Percentiles rank a stretch among this genome's conserved stretches.
Evolutionary conservation across 2,329 filamentous ascomycete species (phyloP).

Genomic region (Exutisphaerella laricina): DNA sequence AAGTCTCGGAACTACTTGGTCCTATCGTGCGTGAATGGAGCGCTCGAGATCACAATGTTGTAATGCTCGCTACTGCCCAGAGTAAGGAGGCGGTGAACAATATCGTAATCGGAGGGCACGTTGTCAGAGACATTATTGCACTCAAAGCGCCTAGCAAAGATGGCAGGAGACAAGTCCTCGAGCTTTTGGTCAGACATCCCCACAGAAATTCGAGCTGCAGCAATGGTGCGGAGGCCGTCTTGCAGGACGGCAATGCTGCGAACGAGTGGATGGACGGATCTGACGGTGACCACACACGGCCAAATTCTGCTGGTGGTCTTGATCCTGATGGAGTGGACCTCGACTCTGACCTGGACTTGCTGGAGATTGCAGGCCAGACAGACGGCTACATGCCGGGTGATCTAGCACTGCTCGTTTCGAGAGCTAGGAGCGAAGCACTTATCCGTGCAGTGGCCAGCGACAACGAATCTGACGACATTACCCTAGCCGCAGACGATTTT

Average conservation of each 20-base stretch:
- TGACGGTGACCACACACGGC: slow-evolving; percentile 43
- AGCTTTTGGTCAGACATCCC: slow-evolving; percentile 59
- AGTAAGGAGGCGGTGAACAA: slow-evolving; percentile 90
- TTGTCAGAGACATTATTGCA: slow-evolving; percentile 84
- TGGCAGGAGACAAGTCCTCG: slow-evolving; percentile 73
- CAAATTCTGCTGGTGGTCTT: slow-evolving; percentile 39
- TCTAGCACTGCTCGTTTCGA: slow-evolving; percentile 73
- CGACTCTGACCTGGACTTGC: slow-evolving; percentile 74
- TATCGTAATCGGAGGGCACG: slow-evolving; percentile 82
- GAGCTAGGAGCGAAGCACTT: slow-evolving; percentile 85
- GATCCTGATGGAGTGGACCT: slow-evolving; percentile 57
- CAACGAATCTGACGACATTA: slow-evolving; percentile 49
- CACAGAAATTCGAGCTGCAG: slow-evolving; percentile 14
- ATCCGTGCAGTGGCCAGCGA: slow-evolving; percentile 64
- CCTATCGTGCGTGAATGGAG: slow-evolving; percentile 81
- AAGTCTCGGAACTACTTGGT: slow-evolving; percentile 84
- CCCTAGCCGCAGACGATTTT: slow-evolving; percentile 70
- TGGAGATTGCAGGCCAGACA: slow-evolving; percentile 87
- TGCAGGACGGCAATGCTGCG: slow-evolving; percentile 18
- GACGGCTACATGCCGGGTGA: slow-evolving; percentile 99
- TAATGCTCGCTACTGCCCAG: slow-evolving; percentile 84
- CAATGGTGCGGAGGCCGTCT: slow-evolving; percentile 6
- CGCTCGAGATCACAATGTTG: slow-evolving; percentile 69
- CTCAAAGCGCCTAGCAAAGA: slow-evolving; percentile 93
- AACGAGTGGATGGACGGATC: slow-evolving; percentile 67